Conservation (phyloP, 352 stramenopile genomes). For the Globisporangium nagaii region DNA sequence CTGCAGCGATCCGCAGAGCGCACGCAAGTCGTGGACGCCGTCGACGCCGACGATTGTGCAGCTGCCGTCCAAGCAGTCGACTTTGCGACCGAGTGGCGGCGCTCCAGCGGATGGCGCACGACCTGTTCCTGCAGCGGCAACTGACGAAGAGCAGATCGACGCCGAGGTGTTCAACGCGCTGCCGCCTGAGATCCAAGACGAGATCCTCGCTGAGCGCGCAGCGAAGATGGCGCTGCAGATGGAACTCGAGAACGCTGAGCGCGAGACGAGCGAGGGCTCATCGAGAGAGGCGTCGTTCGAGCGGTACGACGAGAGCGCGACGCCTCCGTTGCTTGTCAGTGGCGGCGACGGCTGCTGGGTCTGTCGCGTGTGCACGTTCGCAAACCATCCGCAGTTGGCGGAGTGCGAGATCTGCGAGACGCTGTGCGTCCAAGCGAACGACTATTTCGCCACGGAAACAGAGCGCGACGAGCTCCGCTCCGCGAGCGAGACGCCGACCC, state of each 20-base stretch:
- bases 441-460: conserved; percentile 8
- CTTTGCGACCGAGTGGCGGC: background rate
- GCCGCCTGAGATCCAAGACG: conserved; percentile 11
- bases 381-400: conserved; percentile 60
- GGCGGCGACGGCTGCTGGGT: conserved; percentile 24
- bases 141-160: conserved; percentile 8
- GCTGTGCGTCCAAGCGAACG: conserved; percentile 19
- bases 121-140: background rate
- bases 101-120: background rate
- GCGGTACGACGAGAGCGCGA: background rate
- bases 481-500: background rate
- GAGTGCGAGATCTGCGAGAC: conserved; percentile 76
- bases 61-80: conserved; percentile 3
- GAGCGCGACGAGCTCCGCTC: conserved; percentile 10
- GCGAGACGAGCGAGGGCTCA: background rate
- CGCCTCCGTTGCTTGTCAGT: background rate
- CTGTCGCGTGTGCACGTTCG: conserved; percentile 76
- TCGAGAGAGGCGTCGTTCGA: conserved; percentile 2
- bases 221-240: background rate
- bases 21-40: conserved; percentile 3
- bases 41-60: conserved; percentile 9
- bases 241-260: background rate
- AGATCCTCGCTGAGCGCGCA: conserved; percentile 9
- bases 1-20: background rate
- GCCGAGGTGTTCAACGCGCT: conserved; percentile 11